phyloP scores from a whole-genome alignment of 2,329 filamentous ascomycete genomes.

The Graphilbum ipis-grandicollis region DNA sequence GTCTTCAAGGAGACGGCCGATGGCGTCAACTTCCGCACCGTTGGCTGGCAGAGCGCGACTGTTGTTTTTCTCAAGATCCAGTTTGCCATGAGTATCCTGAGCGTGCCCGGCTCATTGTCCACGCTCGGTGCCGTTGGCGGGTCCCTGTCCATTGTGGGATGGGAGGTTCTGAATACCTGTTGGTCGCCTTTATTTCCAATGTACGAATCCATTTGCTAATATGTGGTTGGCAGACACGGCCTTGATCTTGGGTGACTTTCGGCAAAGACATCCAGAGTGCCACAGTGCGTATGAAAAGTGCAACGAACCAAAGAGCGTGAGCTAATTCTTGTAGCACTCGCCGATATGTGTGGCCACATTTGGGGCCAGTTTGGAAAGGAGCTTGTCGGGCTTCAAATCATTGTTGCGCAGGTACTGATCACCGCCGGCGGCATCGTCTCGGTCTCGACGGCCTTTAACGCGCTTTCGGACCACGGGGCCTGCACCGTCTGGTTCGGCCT shows the following conservation, averaged over 20 bases:
- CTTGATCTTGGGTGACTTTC: conserved; percentile 22
- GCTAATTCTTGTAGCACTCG: conserved; percentile 11
- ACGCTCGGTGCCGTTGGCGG: conserved; percentile 68
- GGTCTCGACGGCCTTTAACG: conserved; percentile 45
- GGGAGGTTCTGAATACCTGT: conserved; percentile 21
- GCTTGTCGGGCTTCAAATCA: conserved; percentile 33
- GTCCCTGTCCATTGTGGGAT: conserved; percentile 59
- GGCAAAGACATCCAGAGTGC: conserved; percentile 19
- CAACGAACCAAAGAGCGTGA: neutral
- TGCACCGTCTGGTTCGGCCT: conserved; percentile 30
- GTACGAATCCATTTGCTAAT: neutral
- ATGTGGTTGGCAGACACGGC: conserved; percentile 13
- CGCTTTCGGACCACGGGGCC: conserved; percentile 22
- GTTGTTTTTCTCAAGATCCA: conserved; percentile 27
- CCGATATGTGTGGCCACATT: conserved; percentile 37
- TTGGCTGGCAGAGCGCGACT: conserved; percentile 28
- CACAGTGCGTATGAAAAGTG: conserved; percentile 11
- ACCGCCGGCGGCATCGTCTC: conserved; percentile 35
- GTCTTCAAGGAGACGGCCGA: conserved; percentile 25
- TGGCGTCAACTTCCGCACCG: conserved; percentile 24
- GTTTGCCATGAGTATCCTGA: conserved; percentile 44
- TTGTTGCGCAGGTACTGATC: conserved; percentile 29
- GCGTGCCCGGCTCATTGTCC: conserved; percentile 43
- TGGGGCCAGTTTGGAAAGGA: conserved; percentile 35
- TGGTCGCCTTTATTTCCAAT: neutral